Evolutionary conservation across 768 basidiomycete genomes (phyloP), one percentile per base, ranked within the genome.

Genomic region (Butyriboletus loyo): DNA sequence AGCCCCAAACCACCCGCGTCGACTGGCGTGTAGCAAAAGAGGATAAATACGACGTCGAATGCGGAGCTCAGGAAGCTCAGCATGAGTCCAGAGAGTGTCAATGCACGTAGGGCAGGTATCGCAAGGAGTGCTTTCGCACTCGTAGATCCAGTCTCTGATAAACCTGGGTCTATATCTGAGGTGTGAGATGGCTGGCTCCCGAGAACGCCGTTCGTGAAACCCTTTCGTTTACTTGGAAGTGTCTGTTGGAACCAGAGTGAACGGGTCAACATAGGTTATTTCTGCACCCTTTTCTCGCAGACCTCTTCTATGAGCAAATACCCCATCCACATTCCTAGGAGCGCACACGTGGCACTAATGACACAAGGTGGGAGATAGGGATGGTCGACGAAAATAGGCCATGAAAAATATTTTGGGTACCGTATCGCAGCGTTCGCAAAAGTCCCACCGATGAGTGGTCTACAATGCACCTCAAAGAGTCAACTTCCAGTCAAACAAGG

Each of bases 31-130:
- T 83, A 86, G 54, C 80, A 82, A 59, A 81, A 83, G 10, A 85
- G 73, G 5, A 83, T 79, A 60, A 85, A 84, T 6, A 83, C 76
- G 5, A 81, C 80, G 46, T 84, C 82, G 54, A 83, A 87, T 1
- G 76, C 75, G 1, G 78, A 79, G 9, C 73, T 71, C 54, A 78
- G 69, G 69, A 84, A 83, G 42, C 72, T 73, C 14, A 83, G 67
- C 1, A 72, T 73, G 40, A 72, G 70, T 4, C 78, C 78, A 15
- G 81, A 83, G 22, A 75, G 50, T 42, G 77, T 77, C 37, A 84
- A 58, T 13, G 78, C 74, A 0, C 75, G 74, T 46, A 85, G 73
- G 40, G 77, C 68, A 1, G 83, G 81, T 35, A 77, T 76, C 5
- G 73, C 66, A 17, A 83, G 59, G 22, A 83, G 63, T 24, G 67